Evolutionary conservation across 75 land plant species (phyloP).

Genomic region (Cunninghamia lanceolata): DNA sequence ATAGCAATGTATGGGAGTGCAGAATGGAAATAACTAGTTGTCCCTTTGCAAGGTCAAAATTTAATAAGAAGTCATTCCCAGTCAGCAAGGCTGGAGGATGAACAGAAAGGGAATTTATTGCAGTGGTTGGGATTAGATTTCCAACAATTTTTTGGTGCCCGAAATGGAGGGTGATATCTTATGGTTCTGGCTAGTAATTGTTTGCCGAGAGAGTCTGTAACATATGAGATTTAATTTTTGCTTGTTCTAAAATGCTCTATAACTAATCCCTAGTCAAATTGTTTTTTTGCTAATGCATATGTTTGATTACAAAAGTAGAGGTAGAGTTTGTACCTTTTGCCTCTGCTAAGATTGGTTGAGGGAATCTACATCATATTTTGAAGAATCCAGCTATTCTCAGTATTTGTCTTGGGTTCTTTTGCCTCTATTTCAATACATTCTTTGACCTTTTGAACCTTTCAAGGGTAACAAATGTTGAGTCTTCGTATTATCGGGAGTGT

Average conservation of each 20-base stretch:
- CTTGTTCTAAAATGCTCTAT: not conserved
- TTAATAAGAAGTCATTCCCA: no score
- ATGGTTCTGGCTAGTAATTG: not conserved
- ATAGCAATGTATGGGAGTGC: no score
- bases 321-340: not conserved
- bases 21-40: no score
- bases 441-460: slow-evolving; percentile 1
- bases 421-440: slow-evolving; percentile 3
- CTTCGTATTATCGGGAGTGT: slow-evolving; percentile 1
- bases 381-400: slow-evolving; percentile 10
- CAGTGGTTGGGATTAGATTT: no score
- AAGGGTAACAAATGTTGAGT: not conserved
- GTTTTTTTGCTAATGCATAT: not conserved
- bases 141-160: not conserved
- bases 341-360: not conserved
- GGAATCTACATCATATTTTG: not conserved
- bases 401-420: not conserved
- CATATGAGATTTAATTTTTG: not conserved
- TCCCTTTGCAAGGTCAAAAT: no score
- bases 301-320: not conserved
- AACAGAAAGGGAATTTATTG: no score
- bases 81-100: no score
- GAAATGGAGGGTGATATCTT: not conserved
- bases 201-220: slow-evolving; percentile 1
- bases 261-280: not conserved